phyloP scores from a whole-genome alignment of 768 basidiomycete genomes.

The Favolaschia claudopus region DNA sequence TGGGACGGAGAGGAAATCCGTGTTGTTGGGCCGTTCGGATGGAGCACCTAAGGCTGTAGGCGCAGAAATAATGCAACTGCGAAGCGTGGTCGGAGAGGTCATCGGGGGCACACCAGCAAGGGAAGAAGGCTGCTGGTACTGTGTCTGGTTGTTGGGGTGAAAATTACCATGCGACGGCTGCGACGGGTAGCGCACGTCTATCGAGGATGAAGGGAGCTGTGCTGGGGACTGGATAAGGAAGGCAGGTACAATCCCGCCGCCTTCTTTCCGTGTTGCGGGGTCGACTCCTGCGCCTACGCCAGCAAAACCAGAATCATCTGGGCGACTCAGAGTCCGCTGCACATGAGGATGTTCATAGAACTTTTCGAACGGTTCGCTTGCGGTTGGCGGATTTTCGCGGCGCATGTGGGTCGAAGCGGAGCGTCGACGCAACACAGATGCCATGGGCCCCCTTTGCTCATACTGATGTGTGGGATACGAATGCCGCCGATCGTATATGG shows the following conservation, averaged over 20 bases:
- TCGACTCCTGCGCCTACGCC: conserved; percentile 23
- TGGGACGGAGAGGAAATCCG: too few relatives aligned
- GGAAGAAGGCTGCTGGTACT: neutral
- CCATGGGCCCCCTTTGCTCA: neutral
- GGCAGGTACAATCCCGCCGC: conserved; percentile 9
- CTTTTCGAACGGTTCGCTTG: conserved; percentile 18
- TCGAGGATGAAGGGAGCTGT: neutral
- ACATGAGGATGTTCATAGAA: conserved; percentile 25
- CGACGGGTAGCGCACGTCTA: neutral
- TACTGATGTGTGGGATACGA: conserved; percentile 24
- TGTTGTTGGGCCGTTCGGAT: too few relatives aligned
- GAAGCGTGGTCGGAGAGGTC: neutral
- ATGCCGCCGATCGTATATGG: conserved; percentile 22
- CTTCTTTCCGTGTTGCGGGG: conserved; percentile 10
- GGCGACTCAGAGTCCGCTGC: conserved; percentile 8
- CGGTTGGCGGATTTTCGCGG: conserved; percentile 14
- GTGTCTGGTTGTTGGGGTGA: too few relatives aligned
- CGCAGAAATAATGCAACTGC: neutral
- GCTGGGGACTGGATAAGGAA: neutral
- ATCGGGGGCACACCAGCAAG: neutral
- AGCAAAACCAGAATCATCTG: conserved; percentile 24
- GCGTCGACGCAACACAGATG: conserved; percentile 1
- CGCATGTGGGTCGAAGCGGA: conserved; percentile 4
- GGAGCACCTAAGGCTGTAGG: too few relatives aligned
- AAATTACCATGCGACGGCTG: neutral